Percentiles rank a stretch among this genome's conserved stretches.
Conservation (phyloP, 768 basidiomycete species). For the Lyophyllum decastes region DNA sequence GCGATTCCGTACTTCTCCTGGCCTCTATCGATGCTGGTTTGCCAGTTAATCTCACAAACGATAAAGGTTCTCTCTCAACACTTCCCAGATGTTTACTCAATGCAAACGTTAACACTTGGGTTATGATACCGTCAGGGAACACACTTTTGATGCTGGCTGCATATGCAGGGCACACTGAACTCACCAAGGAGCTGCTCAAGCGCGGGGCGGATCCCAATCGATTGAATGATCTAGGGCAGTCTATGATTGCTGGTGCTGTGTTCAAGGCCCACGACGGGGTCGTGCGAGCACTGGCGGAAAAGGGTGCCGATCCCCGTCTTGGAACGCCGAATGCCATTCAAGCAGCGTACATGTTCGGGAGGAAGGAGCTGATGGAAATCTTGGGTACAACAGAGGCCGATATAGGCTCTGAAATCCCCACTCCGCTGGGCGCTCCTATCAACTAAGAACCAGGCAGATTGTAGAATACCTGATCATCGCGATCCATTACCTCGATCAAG, state of each 20-base stretch:
- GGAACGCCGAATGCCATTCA: constrained; percentile 73
- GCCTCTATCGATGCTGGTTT: constrained; percentile 69
- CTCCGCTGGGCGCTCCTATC: constrained; percentile 26
- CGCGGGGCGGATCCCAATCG: constrained; percentile 67
- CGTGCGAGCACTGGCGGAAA: constrained; percentile 53
- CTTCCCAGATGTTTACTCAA: background rate
- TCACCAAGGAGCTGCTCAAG: constrained; percentile 52
- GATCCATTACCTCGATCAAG: background rate
- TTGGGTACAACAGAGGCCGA: constrained; percentile 65
- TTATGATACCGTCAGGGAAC: constrained; percentile 50
- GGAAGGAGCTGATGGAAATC: constrained; percentile 52
- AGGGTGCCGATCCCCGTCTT: constrained; percentile 62
- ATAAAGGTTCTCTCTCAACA: constrained; percentile 48
- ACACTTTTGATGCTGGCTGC: constrained; percentile 79
- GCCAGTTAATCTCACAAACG: constrained; percentile 72
- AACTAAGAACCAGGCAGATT: background rate
- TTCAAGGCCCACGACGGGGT: constrained; percentile 73
- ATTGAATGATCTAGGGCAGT: constrained; percentile 71
- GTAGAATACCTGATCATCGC: background rate
- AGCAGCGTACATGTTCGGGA: constrained; percentile 67
- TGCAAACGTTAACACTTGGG: constrained; percentile 3
- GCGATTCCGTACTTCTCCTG: constrained; percentile 51
- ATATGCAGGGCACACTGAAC: constrained; percentile 64
- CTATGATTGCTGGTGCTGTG: constrained; percentile 74
- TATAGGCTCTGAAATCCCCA: constrained; percentile 36